A percentile compares a stretch with the other conserved stretches of the same genome.
These are phyloP conservation scores for Blastobotrys terrestris DNA, from an alignment of 805 yeast genomes.

Conservation along the genomic window DNA sequence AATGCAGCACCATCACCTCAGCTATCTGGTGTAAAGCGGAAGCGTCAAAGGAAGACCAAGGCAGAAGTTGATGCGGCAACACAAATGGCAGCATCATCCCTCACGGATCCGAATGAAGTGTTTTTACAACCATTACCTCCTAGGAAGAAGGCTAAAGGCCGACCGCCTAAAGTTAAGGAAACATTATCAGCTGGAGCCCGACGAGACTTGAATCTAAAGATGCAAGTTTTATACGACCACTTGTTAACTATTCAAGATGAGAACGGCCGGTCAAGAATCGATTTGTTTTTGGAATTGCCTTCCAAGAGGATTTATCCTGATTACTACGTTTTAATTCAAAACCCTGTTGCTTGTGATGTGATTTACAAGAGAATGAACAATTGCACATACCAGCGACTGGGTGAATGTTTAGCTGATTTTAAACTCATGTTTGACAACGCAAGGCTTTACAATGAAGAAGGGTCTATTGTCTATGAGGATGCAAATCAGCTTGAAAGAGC, in stretches of 20 bases:
- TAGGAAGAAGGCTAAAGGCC: conserved; percentile 46
- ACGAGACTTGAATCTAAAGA: conserved; percentile 22
- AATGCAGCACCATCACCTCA: conserved; percentile 49
- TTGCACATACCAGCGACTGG: conserved; percentile 33
- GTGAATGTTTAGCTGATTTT: conserved; percentile 46
- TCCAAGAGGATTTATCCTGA: conserved; percentile 74
- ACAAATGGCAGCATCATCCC: background rate
- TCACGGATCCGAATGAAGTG: conserved; percentile 21
- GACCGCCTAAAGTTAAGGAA: conserved; percentile 37
- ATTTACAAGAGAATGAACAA: conserved; percentile 42
- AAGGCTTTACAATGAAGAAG: conserved; percentile 61
- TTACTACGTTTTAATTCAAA: conserved; percentile 59
- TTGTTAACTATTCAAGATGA: conserved; percentile 34
- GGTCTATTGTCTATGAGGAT: conserved; percentile 56
- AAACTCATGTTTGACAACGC: conserved; percentile 60
- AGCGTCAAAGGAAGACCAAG: conserved; percentile 37
- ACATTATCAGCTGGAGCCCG: conserved; percentile 29
- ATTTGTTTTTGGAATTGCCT: conserved; percentile 59
- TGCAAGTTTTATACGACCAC: conserved; percentile 21
- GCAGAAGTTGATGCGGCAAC: conserved; percentile 43
- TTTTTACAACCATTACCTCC: conserved; percentile 40
- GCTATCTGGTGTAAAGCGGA: conserved; percentile 51
- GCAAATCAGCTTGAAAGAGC: conserved; percentile 40
- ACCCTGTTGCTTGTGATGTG: conserved; percentile 55
- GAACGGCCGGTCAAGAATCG: conserved; percentile 37